Evolutionary conservation across 23 red algal species (phyloP).

Genomic region (Gracilaria caudata): DNA sequence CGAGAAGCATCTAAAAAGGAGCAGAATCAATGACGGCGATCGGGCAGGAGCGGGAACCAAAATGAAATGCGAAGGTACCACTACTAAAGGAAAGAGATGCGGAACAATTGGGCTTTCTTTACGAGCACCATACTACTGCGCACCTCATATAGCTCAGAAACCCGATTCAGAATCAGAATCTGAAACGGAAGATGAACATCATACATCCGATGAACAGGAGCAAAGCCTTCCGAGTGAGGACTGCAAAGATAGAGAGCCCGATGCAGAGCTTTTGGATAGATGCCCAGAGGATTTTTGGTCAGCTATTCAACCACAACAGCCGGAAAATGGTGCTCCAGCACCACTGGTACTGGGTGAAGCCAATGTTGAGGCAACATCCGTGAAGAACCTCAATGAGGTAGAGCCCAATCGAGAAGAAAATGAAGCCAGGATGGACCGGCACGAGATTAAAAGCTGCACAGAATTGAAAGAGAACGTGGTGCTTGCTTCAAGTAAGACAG

Average conservation of each 20-base stretch:
- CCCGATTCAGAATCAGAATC: conserved; percentile 24
- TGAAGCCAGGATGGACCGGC: not conserved
- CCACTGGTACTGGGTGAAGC: not conserved
- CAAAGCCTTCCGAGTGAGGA: not conserved
- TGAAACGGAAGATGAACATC: not conserved
- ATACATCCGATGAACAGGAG: not conserved
- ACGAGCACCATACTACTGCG: conserved; percentile 16
- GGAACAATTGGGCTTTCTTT: not conserved
- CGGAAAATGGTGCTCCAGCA: not conserved
- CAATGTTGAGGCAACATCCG: not conserved
- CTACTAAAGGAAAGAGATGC: conserved; percentile 16
- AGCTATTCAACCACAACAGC: not conserved
- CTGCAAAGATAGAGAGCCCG: not conserved
- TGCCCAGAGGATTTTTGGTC: not conserved
- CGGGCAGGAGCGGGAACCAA: not conserved
- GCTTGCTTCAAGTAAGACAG: not conserved
- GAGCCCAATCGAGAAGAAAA: not conserved
- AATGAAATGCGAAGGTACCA: conserved; percentile 49
- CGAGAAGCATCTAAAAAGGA: conserved; percentile 26
- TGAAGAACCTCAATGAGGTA: not conserved
- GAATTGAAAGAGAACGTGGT: not conserved
- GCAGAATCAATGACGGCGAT: not conserved
- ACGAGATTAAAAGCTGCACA: not conserved
- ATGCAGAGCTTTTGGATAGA: not conserved
- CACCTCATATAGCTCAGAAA: conserved; percentile 13